Evolutionary conservation across 2,329 filamentous ascomycete species (phyloP), one percentile per base, ranked within the genome.

Genomic region (Teratosphaeria nubilosa): DNA sequence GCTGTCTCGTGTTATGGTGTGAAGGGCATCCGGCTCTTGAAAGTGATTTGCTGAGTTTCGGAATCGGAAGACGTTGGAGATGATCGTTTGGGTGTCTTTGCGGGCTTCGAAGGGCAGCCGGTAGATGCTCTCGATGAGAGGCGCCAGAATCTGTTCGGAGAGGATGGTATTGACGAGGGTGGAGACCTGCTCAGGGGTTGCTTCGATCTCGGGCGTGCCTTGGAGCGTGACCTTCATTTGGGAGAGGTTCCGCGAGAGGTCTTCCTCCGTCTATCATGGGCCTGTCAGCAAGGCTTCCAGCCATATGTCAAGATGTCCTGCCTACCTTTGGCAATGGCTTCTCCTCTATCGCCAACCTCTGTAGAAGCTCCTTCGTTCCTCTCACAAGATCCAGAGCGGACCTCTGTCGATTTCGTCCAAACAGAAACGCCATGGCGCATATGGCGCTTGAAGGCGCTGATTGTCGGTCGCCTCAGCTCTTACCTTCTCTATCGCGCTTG

Each of bases 151-250:
- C 72, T 96, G 91, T 76, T 96, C 91, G 71, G 91, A 85, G 66
- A 96, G 87, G 62, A 95, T 84, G 64, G 88, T 84, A 58, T 86
- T 86, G 56, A 97, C 87, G 54, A 97, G 84, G 69, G 91, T 85
- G 70, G 90, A 87, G 60, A 96, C 88, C 73, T 94, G 88, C 65
- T 96, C 91, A 24, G 91, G 90, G 60, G 84, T 89, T 66, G 86
- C 86, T 73, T 96, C 91, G 67, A 85, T 80, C 73, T 99, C 94
- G 95, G 72, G 89, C 60, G 91, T 96, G 64, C 92, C 94, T 78
- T 97, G 92, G 14, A 99, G 83, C 60, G 94, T 85, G 63, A 91
- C 78, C 74, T 97, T 97, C 86, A 97, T 95, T 73, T 95, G 89
- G 56, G 82, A 81, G 63, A 99, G 82, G 65, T 91, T 86, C 70